Percentiles rank a stretch among this genome's conserved stretches.
Evolutionary conservation across 768 basidiomycete genomes (phyloP).

Genomic region (Leucocoprinus leucothites): DNA sequence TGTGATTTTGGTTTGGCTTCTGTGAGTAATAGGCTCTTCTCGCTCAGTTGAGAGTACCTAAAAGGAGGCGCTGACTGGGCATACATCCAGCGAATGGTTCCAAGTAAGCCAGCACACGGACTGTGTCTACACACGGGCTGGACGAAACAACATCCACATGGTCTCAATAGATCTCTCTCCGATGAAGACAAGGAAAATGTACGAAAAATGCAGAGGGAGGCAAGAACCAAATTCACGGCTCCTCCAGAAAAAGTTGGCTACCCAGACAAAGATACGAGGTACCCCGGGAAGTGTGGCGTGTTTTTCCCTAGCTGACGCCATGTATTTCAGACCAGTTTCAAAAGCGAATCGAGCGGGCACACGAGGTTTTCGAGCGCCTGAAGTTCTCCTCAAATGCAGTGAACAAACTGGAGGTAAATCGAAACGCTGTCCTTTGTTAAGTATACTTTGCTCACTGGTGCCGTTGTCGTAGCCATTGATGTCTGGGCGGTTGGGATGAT

Average conservation of each 20-base stretch:
- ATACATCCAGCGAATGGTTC: slow-evolving; percentile 51
- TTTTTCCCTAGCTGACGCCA: neutral
- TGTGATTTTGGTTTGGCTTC: slow-evolving; percentile 97
- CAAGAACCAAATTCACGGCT: slow-evolving; percentile 48
- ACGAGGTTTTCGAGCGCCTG: slow-evolving; percentile 94
- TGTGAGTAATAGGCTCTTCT: slow-evolving; percentile 43
- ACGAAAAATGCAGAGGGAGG: slow-evolving; percentile 58
- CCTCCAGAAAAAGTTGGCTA: slow-evolving; percentile 75
- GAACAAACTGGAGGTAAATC: slow-evolving; percentile 86
- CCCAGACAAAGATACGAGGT: slow-evolving; percentile 73
- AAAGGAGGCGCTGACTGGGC: neutral
- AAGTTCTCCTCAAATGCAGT: slow-evolving; percentile 91
- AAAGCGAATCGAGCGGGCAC: slow-evolving; percentile 98
- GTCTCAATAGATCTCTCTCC: slow-evolving; percentile 41
- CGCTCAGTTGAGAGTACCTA: neutral
- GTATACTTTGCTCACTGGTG: slow-evolving; percentile 2
- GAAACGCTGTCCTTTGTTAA: neutral
- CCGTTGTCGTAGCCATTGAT: slow-evolving; percentile 73
- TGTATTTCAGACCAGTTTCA: slow-evolving; percentile 56
- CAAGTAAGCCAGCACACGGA: slow-evolving; percentile 37
- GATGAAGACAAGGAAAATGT: slow-evolving; percentile 48
- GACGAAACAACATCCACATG: slow-evolving; percentile 63
- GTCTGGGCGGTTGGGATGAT: slow-evolving; percentile 96
- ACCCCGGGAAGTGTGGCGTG: slow-evolving; percentile 13
- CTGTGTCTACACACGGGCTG: slow-evolving; percentile 79